Base-by-base conservation (phyloP, 768 basidiomycete species). In the Gymnopilus junonius region DNA sequence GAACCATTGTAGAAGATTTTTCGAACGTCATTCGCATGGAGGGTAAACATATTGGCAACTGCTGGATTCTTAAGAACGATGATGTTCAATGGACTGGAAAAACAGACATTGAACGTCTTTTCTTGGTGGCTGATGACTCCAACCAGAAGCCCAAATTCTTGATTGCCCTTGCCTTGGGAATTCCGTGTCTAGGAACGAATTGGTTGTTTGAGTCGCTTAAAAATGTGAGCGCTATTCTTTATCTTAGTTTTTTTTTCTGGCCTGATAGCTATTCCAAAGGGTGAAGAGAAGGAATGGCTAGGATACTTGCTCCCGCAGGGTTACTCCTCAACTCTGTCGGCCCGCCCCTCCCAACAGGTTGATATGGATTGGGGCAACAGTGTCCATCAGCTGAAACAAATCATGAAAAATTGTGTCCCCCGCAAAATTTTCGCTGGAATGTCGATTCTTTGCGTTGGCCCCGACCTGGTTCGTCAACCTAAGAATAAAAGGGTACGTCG, bases 121-220 rank as follows among this genome's bases (percentile, higher is more conserved):
- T 92, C 74, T 78, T 93, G 40, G 64, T 93, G 15, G 85, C 91
- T 0, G 88, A 92, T 64, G 84, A 87, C 14, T 72, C 82, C 8
- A 86, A 82, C 66, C 84, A 86, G 60, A 95, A 92, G 67, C 85
- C 90, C 10, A 96, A 95, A 74, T 94, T 85, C 69, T 79, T 97
- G 57, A 82, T 89, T 3, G 92, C 94, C 6, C 83, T 98, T 34
- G 94, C 92, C 0, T 78, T 95, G 40, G 95, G 95, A 11, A 87
- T 97, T 55, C 95, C 95, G 3, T 95, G 93, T 66, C 69, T 97
- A 25, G 83, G 82, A 1, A 72, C 81, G 5, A 75, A 80, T 11
- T 95, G 88, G 85, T 71, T 90, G 31, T 65, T 78, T 34, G 74
- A 79, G 25, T 78, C 77, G 11, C 69, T 80, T 17, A 63, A 72